Base-by-base conservation (phyloP, 192 early-diverging fungal genomes). In the Coemansia javaensis region DNA sequence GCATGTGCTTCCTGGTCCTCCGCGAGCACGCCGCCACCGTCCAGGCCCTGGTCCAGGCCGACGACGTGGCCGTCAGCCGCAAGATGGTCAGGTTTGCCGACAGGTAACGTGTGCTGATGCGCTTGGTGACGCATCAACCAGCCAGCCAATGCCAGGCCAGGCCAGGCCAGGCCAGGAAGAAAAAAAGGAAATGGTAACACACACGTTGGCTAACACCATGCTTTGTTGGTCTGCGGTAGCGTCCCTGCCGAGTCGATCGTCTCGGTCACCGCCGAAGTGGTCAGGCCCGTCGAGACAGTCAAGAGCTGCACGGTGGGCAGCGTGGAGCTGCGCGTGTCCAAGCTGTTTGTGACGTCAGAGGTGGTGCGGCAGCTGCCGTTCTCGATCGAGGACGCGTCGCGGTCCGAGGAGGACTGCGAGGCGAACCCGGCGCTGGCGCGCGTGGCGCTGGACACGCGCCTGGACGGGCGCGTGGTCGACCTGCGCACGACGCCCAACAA, bases 401-500 rank as follows among this genome's bases (percentile, higher is more conserved):
- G 90, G 10, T 88, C 91, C 20, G 85, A 91, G 47, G 51, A 79
- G 10, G 89, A 93, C 43, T 83, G 84, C 65, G 86, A 90, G 36
- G 74, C 78, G 24, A 79, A 89, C 47, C 62, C 79, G 14, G 74
- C 82, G 18, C 82, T 87, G 40, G 80, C 71, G 66, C 81, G 83
- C 32, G 90, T 99, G 36, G 80, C 73, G 31, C 75, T 98, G 44
- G 87, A 90, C 66, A 99, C 94, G 27, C 86, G 94, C 35, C 82
- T 99, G 33, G 82, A 99, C 82, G 86, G 94, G 82, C 87, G 95
- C 34, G 82, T 94, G 24, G 79, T 95, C 47, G 95, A 98, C 63
- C 77, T 98, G 47, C 81, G 95, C 48, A 99, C 94, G 39, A 85
- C 79, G 55, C 89, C 97, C 50, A 98, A 95, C 79, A 88, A 99